These are phyloP conservation scores for Leishmania aethiopica DNA, from an alignment of 208 protist species.

Conservation along the genomic window DNA sequence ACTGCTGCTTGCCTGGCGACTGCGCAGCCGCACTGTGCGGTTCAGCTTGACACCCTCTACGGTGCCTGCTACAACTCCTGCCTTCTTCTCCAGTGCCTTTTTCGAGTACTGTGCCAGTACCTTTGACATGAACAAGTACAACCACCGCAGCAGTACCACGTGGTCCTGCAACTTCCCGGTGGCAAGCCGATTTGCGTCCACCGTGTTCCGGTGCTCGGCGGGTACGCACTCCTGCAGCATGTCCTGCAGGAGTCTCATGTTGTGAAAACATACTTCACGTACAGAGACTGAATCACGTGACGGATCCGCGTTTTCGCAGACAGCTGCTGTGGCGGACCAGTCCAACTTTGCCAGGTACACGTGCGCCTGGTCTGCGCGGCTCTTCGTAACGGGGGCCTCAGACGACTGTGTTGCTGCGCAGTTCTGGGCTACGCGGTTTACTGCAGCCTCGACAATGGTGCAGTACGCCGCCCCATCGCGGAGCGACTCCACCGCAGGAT, in stretches of 20 bases:
- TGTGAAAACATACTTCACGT: slow-evolving; percentile 52
- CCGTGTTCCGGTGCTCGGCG: slow-evolving; percentile 43
- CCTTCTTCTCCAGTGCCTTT: slow-evolving; percentile 41
- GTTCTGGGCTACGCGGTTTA: slow-evolving; percentile 67
- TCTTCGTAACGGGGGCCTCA: slow-evolving; percentile 32
- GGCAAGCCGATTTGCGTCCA: slow-evolving; percentile 65
- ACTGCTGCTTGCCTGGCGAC: slow-evolving; percentile 4
- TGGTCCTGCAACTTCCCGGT: slow-evolving; percentile 86
- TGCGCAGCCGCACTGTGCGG: slow-evolving; percentile 31
- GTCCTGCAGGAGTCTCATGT: slow-evolving; percentile 70
- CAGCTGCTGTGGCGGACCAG: slow-evolving; percentile 55
- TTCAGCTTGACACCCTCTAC: slow-evolving; percentile 71
- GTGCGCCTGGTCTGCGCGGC: slow-evolving; percentile 24
- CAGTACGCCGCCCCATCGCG: slow-evolving; percentile 86
- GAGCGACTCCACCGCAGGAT: slow-evolving; percentile 79
- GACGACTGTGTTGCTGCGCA: slow-evolving; percentile 30
- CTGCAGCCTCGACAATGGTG: slow-evolving; percentile 74
- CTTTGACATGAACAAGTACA: slow-evolving; percentile 79
- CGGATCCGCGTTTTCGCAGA: slow-evolving; percentile 68
- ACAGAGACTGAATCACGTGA: slow-evolving; percentile 54
- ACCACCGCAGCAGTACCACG: slow-evolving; percentile 74
- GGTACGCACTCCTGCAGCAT: slow-evolving; percentile 71
- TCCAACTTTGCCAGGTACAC: slow-evolving; percentile 44
- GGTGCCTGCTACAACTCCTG: slow-evolving; percentile 10
- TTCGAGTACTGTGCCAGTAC: slow-evolving; percentile 73